phyloP scores from a whole-genome alignment of 352 stramenopile genomes.

The Hyaloperonospora brassicae region DNA sequence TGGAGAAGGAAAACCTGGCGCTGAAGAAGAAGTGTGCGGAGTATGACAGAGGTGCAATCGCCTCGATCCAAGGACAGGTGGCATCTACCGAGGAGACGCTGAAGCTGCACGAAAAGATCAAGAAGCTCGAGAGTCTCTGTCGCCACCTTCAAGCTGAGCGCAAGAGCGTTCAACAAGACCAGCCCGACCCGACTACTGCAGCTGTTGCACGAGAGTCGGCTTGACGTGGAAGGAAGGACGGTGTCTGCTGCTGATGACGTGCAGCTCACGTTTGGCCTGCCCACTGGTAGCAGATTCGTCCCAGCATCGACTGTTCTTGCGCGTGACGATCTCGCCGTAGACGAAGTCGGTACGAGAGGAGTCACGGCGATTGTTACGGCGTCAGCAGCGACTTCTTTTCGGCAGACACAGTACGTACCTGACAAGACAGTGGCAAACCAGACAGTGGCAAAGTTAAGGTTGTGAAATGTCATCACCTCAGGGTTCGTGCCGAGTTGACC shows the following conservation, averaged over 20 bases:
- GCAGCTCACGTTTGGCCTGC: neutral
- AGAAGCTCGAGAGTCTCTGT: conserved; percentile 76
- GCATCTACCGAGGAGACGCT: conserved; percentile 45
- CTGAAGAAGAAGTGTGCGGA: conserved; percentile 76
- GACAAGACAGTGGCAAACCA: too few species aligned
- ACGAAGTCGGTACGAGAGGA: too few species aligned
- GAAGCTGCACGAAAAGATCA: conserved; percentile 76
- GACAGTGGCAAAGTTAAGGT: too few species aligned
- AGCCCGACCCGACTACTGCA: conserved; percentile 18
- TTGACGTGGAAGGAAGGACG: conserved; percentile 9
- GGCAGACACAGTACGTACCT: too few species aligned
- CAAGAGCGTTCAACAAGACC: conserved; percentile 38
- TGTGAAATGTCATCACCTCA: too few species aligned
- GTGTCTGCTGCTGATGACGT: neutral
- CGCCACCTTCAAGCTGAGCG: conserved; percentile 75
- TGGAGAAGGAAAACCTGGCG: conserved; percentile 79
- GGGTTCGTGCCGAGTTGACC: too few species aligned
- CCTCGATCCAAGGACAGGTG: conserved; percentile 68
- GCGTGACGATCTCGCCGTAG: too few species aligned
- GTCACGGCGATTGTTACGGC: too few species aligned
- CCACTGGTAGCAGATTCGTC: conserved; percentile 21
- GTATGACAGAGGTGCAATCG: conserved; percentile 73
- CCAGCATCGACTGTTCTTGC: neutral
- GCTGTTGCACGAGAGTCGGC: conserved; percentile 20
- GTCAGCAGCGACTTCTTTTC: too few species aligned